Evolutionary conservation across 1,284 basidiomycete genomes (phyloP).

Genomic region (Rhodotorula sp.): DNA sequence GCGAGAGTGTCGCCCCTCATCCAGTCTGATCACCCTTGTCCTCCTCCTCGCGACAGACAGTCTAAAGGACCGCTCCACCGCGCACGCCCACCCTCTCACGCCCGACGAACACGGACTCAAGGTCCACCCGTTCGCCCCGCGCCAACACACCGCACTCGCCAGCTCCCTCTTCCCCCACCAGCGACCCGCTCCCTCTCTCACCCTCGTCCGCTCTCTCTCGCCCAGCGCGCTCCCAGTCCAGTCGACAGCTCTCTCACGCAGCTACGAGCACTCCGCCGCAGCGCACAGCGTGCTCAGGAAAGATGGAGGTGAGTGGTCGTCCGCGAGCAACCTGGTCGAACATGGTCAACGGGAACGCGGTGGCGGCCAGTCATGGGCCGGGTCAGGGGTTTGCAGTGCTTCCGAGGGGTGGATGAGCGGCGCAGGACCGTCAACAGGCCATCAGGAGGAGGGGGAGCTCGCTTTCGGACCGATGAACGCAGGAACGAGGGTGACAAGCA

Average conservation of each 20-base stretch:
- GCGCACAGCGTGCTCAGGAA: not conserved
- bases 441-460: no score
- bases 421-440: no score
- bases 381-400: no score
- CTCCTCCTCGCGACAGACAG: not conserved
- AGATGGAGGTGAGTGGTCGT: not conserved
- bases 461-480: no score
- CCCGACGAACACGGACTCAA: slow-evolving; percentile 1
- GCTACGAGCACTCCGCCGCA: not conserved
- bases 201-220: not conserved
- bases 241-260: not conserved
- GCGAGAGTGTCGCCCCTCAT: no score
- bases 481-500: no score
- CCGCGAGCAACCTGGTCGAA: not conserved
- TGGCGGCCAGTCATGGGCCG: no score
- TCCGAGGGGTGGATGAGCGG: no score
- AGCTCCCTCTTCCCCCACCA: not conserved
- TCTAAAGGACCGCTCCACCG: not conserved
- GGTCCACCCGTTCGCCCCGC: slow-evolving; percentile 4
- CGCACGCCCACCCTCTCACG: not conserved
- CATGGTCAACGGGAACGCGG: no score
- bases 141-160: not conserved
- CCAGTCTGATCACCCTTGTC: not conserved
- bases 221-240: not conserved
- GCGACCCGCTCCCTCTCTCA: not conserved